phyloP scores from a whole-genome alignment of 2,329 filamentous ascomycete species.

The Diaporthe sp. region DNA sequence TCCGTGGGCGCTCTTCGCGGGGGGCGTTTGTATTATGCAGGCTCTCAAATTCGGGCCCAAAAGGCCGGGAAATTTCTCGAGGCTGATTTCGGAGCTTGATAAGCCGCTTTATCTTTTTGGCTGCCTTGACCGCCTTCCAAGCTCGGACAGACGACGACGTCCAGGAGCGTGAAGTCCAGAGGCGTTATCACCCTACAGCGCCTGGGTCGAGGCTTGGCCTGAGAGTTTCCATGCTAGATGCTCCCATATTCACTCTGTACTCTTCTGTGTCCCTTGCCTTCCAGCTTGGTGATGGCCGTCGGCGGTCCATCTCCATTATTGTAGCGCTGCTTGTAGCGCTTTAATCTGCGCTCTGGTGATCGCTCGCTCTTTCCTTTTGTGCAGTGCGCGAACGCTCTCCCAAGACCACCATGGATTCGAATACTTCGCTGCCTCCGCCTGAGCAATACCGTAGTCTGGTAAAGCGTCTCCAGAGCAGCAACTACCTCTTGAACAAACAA shows the following conservation, averaged over 20 bases:
- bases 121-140: slow-evolving; percentile 22
- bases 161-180: background rate
- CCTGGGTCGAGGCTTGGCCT: background rate
- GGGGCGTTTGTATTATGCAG: slow-evolving; percentile 2
- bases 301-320: background rate
- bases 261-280: background rate
- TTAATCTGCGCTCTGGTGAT: slow-evolving; percentile 20
- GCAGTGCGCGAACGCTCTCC: slow-evolving; percentile 13
- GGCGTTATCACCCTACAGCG: background rate
- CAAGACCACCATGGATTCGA: slow-evolving; percentile 35
- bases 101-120: slow-evolving; percentile 23
- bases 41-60: background rate
- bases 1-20: background rate
- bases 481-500: slow-evolving; percentile 66
- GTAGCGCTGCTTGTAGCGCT: slow-evolving; percentile 14
- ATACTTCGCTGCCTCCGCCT: slow-evolving; percentile 39
- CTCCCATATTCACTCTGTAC: background rate
- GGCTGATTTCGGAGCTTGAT: slow-evolving; percentile 3
- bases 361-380: slow-evolving; percentile 17
- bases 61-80: slow-evolving; percentile 20
- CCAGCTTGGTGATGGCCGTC: slow-evolving; percentile 22
- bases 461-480: slow-evolving; percentile 48
- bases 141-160: background rate
- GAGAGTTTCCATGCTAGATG: background rate
- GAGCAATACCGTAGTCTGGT: slow-evolving; percentile 58